phyloP scores from a whole-genome alignment of 2,329 filamentous ascomycete genomes.

The Penicillium griseofulvum region DNA sequence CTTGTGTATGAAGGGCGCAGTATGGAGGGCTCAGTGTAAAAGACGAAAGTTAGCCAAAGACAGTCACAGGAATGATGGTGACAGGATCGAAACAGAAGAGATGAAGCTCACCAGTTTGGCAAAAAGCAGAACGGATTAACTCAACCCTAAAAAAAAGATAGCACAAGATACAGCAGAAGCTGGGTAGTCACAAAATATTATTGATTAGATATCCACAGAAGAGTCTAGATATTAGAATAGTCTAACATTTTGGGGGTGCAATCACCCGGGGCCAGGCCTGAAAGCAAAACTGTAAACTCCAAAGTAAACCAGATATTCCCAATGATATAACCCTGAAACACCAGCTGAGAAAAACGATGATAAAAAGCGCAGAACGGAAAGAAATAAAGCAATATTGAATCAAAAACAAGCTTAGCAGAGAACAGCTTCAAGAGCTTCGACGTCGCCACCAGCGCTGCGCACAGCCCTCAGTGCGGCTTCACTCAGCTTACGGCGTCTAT shows the following conservation, averaged over 20 bases:
- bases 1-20: not conserved
- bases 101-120: not conserved
- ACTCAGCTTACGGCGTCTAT: constrained; percentile 59
- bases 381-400: not conserved
- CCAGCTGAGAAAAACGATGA: constrained; percentile 20
- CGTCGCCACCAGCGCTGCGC: constrained; percentile 46
- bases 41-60: not conserved
- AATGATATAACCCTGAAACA: constrained; percentile 25
- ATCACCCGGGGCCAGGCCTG: constrained; percentile 10
- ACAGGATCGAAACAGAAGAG: not conserved
- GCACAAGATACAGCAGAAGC: not conserved
- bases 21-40: not conserved
- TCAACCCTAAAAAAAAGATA: not conserved
- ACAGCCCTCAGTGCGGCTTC: constrained; percentile 46
- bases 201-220: constrained; percentile 16
- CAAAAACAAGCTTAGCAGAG: constrained; percentile 30
- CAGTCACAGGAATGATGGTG: not conserved
- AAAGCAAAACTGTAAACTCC: constrained; percentile 22
- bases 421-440: constrained; percentile 44
- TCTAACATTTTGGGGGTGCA: constrained; percentile 20
- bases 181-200: constrained; percentile 11
- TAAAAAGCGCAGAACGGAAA: constrained; percentile 14
- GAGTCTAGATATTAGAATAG: constrained; percentile 24
- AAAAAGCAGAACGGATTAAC: not conserved
- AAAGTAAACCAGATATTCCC: constrained; percentile 22